Percentiles rank a stretch among this genome's conserved stretches.
phyloP scores from a whole-genome alignment of 2,329 filamentous ascomycete genomes.

The Sporothrix phasma region DNA sequence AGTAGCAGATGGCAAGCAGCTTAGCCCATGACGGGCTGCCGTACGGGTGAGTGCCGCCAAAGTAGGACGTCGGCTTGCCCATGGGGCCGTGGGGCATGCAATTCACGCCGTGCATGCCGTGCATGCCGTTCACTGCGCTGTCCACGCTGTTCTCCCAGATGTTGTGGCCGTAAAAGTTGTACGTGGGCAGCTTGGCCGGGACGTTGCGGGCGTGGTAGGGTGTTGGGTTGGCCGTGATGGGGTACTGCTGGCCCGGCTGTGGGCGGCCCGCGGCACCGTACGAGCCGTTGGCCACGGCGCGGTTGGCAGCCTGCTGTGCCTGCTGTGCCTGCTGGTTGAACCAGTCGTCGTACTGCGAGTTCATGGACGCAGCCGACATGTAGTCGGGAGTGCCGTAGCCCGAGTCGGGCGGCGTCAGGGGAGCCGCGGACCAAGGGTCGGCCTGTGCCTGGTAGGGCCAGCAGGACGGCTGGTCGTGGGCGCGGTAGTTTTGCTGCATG shows the following conservation, averaged over 20 bases:
- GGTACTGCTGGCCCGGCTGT: constrained; percentile 6
- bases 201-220: constrained; percentile 37
- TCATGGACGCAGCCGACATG: constrained; percentile 43
- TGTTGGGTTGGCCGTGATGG: constrained; percentile 17
- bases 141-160: constrained; percentile 42
- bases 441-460: constrained; percentile 30
- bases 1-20: neutral
- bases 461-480: constrained; percentile 31
- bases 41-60: constrained; percentile 36
- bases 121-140: constrained; percentile 32
- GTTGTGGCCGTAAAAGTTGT: constrained; percentile 37
- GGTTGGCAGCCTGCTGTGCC: constrained; percentile 31
- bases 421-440: constrained; percentile 33
- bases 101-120: constrained; percentile 40
- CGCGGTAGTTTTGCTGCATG: constrained; percentile 29
- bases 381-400: constrained; percentile 54
- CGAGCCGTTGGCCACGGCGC: constrained; percentile 26
- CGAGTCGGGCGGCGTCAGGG: constrained; percentile 50
- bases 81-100: constrained; percentile 34
- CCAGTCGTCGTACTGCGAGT: constrained; percentile 49
- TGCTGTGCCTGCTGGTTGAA: constrained; percentile 38
- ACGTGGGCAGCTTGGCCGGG: constrained; percentile 29
- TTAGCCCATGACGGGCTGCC: constrained; percentile 47
- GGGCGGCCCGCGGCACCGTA: constrained; percentile 22
- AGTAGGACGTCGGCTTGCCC: constrained; percentile 38